A percentile compares a stretch with the other conserved stretches of the same genome.
Conservation (phyloP, 768 basidiomycete species). For the Tylopilus rubrobrunneus region DNA sequence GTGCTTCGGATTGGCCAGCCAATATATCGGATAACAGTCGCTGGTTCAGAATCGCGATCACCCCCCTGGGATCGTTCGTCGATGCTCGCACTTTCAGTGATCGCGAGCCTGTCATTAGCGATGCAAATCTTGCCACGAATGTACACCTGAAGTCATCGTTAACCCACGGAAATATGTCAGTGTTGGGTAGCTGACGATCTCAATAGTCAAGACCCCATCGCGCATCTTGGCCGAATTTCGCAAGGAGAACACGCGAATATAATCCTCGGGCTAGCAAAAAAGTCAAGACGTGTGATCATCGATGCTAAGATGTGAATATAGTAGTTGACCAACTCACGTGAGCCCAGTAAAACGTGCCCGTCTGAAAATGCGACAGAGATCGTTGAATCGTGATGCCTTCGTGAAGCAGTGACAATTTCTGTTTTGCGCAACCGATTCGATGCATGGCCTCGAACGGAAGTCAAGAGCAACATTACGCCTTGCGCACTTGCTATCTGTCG, state of each 20-base stretch:
- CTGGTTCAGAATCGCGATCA: conserved; percentile 94
- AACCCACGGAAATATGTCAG: conserved; percentile 1
- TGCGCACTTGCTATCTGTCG: conserved; percentile 84
- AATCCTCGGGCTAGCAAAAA: conserved; percentile 73
- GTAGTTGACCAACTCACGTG: conserved; percentile 56
- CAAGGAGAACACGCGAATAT: conserved; percentile 87
- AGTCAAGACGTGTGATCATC: background rate
- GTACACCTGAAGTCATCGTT: conserved; percentile 61
- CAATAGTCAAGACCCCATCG: conserved; percentile 79
- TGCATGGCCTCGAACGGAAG: conserved; percentile 5
- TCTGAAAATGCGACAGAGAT: conserved; percentile 96
- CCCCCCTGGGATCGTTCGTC: conserved; percentile 96
- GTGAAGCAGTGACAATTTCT: conserved; percentile 72
- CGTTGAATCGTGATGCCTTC: conserved; percentile 95
- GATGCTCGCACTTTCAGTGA: conserved; percentile 96
- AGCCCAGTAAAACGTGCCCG: conserved; percentile 98
- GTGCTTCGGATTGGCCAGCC: conserved; percentile 13
- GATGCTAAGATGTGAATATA: background rate
- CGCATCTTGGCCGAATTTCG: conserved; percentile 93
- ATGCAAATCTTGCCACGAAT: conserved; percentile 74
- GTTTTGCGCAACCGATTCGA: conserved; percentile 73
- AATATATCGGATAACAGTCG: conserved; percentile 90
- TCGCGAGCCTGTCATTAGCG: conserved; percentile 91
- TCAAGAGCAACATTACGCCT: background rate
- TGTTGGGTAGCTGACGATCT: conserved; percentile 53